Base-by-base conservation (phyloP, 306 rosid genomes). In the Cercis canadensis region DNA sequence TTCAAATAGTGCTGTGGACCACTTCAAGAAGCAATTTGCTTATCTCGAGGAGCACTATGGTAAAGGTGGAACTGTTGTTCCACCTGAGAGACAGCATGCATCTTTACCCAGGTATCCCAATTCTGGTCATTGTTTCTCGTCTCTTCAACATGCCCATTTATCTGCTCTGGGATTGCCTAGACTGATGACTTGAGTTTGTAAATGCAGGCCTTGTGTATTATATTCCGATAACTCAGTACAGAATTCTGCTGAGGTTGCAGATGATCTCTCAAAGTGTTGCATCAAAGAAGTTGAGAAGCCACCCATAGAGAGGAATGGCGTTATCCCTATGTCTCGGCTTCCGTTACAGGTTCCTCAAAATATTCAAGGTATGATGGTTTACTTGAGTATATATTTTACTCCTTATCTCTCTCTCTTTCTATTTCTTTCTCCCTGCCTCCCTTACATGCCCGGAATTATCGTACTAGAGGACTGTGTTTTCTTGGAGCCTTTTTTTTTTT, bases 21-120 rank as follows among this genome's bases (percentile, higher is more conserved):
- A 86, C 83, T 94, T 90, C 80, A 94, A 94, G 81, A 94, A 94
- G 88, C 98, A 94, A 81, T 94, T 94, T 84, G 96, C 98, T 62
- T 94, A 57, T 83, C 98, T 94, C 7, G 98, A 94, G 84, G 98
- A 90, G 82, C 96, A 90, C 80, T 89, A 90, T 8, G 97, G 96
- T 49, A 94, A 90, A 78, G 97, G 97, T 17, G 84, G 89, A 69
- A 77, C 84, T 34, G 98, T 82, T 63, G 69, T 83, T 67, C 95
- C 98, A 9, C 98, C 88, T 18, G 97, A 89, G 88, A 86, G 98
- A 78, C 97, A 91, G 52, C 98, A 94, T 71, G 98, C 98, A 63
- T 94, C 98, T 7, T 83, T 94, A 57, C 98, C 98, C 16, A 87
- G 85, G 90, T 83, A 75, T 65, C 7, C 52, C 43, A 5, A 17